Base-by-base conservation (phyloP, 306 rosid genomes). In the Astragalus glycyphyllos region DNA sequence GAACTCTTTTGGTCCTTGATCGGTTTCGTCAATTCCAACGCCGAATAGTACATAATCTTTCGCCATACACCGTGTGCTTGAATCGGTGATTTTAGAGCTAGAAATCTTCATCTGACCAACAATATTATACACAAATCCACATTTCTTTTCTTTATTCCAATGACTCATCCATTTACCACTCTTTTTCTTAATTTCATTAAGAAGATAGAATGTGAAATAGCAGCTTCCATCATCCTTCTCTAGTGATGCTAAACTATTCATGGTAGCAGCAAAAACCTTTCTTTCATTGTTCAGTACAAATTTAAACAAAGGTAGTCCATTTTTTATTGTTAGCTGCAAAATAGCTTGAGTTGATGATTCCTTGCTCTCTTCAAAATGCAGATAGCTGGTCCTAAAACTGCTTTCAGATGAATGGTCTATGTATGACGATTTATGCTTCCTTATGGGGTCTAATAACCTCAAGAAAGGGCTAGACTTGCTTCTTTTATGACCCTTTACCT, bases 81-180 rank as follows among this genome's bases (percentile, higher is more conserved):
- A 55, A 32, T 85, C 79, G 58, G 82, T 35, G 75, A 72, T 73
- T 69, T 76, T 72, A 17, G 90, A 80, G 59, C 74, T 66, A 63
- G 89, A 80, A 64, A 84, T 74, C 84, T 79, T 90, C 98, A 94
- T 94, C 77, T 90, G 89, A 32, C 95, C 97, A 31, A 85, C 79
- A 37, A 84, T 77, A 56, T 83, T 89, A 83, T 90, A 94, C 8
- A 26, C 91, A 77, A 80, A 94, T 53, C 82, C 87, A 64, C 76
- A 75, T 42, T 69, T 81, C 75, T 84, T 86, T 58, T 73, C 92
- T 74, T 80, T 90, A 62, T 77, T 81, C 83, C 90, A 86, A 23
- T 82, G 89, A 62, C 76, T 85, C 15, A 69, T 84, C 98, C 97
- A 94, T 65, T 87, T 80, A 55, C 97, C 82, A n/a, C 66, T 80